Evolutionary conservation across 331 rosid species (phyloP), one percentile per base, ranked within the genome.

Genomic region (Erythrophleum ivorense): DNA sequence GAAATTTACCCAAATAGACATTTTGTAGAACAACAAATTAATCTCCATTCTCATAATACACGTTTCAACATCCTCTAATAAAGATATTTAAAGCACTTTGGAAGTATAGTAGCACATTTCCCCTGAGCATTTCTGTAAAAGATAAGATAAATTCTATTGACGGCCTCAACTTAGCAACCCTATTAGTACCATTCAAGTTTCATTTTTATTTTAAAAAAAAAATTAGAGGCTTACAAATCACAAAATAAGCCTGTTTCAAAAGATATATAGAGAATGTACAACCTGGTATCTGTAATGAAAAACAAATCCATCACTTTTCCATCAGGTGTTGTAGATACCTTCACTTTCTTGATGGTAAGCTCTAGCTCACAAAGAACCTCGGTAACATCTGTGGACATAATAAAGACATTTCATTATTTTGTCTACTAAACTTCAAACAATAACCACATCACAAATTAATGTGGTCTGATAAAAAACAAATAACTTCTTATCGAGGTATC

Each of bases 321-420:
- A 73, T 96, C 99, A 0, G 99, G 99, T 36, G 98, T 96, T 31
- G 97, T 94, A 60, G 99, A 96, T 10, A 96, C 97, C 87, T 96
- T 96, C 87, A 96, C 98, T 86, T 96, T 96, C 85, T 90, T 82
- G 74, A 96, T 96, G 63, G 79, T 86, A 81, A 96, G 91, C 90
- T 96, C 99, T 15, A 91, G 89, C 79, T 94, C 97, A 81, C 92
- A 88, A 49, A 96, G 98, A 89, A 92, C 97, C 87, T 73, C 77
- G 0, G 99, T 96, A 75, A 96, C 97, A 89, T 92, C 99, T 96
- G 88, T 79, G 62, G 82, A 70, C 67, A 75, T 11, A 43, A 73
- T 55, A 62, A 76, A 82, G 80, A 80, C 49, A 77, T 59, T 54
- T 55, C 54, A 49, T 86, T 62, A 75, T 9, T 48, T 45, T 70